Percentiles rank a stretch among this genome's conserved stretches.
These are phyloP conservation scores for Neurospora sp. DNA, from an alignment of 495 filamentous ascomycete genomes.

Conservation along the genomic window DNA sequence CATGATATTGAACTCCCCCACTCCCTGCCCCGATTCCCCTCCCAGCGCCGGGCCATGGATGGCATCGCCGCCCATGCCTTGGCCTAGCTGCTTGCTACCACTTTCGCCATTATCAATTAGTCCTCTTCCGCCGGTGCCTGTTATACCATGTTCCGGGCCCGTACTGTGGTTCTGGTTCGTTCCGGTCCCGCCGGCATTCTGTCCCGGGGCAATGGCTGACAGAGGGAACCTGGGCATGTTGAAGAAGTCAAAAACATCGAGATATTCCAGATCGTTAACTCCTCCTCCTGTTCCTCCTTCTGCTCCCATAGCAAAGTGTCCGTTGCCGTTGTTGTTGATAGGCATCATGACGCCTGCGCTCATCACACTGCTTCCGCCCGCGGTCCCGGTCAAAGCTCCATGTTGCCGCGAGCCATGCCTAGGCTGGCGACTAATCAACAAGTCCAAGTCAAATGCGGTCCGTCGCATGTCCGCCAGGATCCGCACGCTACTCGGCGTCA, in stretches of 20 bases:
- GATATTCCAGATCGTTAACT: slow-evolving; percentile 71
- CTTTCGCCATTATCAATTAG: not conserved
- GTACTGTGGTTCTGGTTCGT: slow-evolving; percentile 9
- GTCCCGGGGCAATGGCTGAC: slow-evolving; percentile 20
- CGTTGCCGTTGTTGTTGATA: not conserved
- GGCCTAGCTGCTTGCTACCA: not conserved
- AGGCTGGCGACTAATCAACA: slow-evolving; percentile 76
- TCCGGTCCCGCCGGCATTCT: slow-evolving; percentile 11
- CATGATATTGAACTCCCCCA: slow-evolving; percentile 51
- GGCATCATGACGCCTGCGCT: slow-evolving; percentile 7
- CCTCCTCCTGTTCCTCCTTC: not conserved
- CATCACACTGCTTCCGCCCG: slow-evolving; percentile 17
- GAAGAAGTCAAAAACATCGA: slow-evolving; percentile 93
- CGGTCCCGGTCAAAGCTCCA: not conserved
- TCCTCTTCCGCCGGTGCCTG: slow-evolving; percentile 1
- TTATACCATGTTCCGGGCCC: not conserved
- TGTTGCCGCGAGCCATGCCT: slow-evolving; percentile 35
- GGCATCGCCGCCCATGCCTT: not conserved
- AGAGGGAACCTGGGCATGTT: slow-evolving; percentile 67
- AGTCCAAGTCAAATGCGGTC: slow-evolving; percentile 76
- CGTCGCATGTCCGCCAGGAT: slow-evolving; percentile 86
- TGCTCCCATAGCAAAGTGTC: not conserved
- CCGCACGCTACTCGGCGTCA: slow-evolving; percentile 69
- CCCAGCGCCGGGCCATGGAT: slow-evolving; percentile 1
- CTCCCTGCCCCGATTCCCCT: slow-evolving; percentile 9